Evolutionary conservation across 164 flowering plant genomes (phyloP).

Genomic region (Chimonanthus salicifolius): DNA sequence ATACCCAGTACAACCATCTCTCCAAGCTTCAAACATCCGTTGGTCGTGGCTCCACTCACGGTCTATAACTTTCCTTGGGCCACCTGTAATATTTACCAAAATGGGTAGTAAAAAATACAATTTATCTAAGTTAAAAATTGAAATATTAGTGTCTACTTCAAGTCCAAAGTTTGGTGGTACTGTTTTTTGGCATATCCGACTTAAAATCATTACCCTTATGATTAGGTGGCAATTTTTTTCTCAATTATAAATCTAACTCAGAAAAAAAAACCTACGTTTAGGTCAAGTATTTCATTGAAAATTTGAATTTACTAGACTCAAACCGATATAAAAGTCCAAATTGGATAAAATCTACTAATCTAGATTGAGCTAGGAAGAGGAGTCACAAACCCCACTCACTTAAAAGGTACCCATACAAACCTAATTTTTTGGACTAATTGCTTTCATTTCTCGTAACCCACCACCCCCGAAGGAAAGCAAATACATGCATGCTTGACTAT

Average conservation of each 20-base stretch:
- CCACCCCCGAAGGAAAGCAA: too few species aligned
- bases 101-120: background rate
- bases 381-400: too few species aligned
- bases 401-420: too few species aligned
- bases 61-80: constrained; percentile 63
- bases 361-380: too few species aligned
- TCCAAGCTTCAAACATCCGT: constrained; percentile 69
- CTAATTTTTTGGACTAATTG: too few species aligned
- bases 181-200: background rate
- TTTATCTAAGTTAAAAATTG: background rate
- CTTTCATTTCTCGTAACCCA: too few species aligned
- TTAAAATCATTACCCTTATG: background rate
- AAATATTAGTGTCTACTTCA: background rate
- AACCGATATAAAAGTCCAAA: too few species aligned
- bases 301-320: too few species aligned
- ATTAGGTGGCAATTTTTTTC: background rate
- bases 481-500: too few species aligned
- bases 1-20: constrained; percentile 85
- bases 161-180: background rate
- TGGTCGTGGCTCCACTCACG: constrained; percentile 72
- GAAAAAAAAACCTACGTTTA: background rate
- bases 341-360: too few species aligned
- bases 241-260: background rate
- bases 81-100: constrained; percentile 40
- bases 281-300: too few species aligned